Base-by-base conservation (phyloP, 140 eudicot species). In the Anethum foeniculum region DNA sequence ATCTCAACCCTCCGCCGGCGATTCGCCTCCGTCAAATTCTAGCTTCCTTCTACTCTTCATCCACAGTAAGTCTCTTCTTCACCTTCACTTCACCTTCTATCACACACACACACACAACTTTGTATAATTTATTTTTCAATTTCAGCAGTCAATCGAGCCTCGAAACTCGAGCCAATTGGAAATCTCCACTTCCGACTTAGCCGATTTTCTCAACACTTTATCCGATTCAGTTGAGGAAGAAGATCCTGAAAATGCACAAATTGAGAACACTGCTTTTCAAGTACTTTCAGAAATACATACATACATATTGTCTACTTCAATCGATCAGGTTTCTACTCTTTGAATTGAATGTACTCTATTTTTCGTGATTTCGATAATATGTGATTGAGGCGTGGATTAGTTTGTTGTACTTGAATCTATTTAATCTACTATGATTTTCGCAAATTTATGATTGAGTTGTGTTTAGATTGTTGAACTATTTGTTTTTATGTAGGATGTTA, bases 11-110 rank as follows among this genome's bases (percentile, higher is more conserved):
- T 62, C 77, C 18, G 14, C 77, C 18, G 38, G 56, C 58, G 39
- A 56, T 36, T 78, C 87, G 77, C 25, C 89, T 93, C 71, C 88
- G 87, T 56, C 90, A 88, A 85, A 77, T 91, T 86, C 93, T 93
- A 80, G 85, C 78, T 80, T 86, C 90, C 36, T 89, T 88, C 86
- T 89, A 91, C 81, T 77, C 94, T 80, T 77, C 84, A 49, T 77
- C 94, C 81, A 77, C 84, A 58, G 93, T 89, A 86, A 80, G 82
- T 51, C 49, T 23, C 78, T 77, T 39, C 71, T 14, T 21, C 51
- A 44, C 69, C 28, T 43, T 10, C 47, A 38, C 41, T 71, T 32
- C 58, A 27, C 51, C n/a, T 80, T 44, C 77, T 75, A 64, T 39
- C 6, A 0, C 44, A 3, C 30, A 38, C 82, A 32, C 58, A 71